phyloP scores from a whole-genome alignment of 352 stramenopile genomes.

The Elongisporangium senticosum region DNA sequence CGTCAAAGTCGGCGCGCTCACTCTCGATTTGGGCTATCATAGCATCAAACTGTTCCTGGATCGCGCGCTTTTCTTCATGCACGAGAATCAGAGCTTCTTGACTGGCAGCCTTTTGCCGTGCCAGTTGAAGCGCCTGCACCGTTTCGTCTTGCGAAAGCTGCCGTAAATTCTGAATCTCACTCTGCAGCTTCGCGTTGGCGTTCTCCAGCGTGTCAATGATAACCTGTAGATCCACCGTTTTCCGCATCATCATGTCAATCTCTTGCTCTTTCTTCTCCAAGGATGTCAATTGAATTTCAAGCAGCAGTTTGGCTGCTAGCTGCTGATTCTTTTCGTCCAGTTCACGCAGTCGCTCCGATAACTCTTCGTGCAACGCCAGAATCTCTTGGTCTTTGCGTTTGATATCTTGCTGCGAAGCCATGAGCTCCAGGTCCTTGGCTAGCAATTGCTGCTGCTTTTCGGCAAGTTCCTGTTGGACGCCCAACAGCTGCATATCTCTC shows the following conservation, averaged over 20 bases:
- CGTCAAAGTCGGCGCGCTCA: neutral
- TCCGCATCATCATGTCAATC: conserved; percentile 39
- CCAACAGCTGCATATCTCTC: neutral
- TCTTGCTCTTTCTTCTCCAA: conserved; percentile 35
- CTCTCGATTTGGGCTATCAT: conserved; percentile 9
- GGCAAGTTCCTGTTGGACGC: neutral
- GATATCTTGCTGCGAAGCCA: neutral
- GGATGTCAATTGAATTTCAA: neutral
- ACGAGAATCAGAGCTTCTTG: conserved; percentile 55
- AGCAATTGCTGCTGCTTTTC: conserved; percentile 10
- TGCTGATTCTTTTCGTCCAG: conserved; percentile 4
- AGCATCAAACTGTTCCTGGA: conserved; percentile 27
- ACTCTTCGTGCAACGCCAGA: conserved; percentile 1
- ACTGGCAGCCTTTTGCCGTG: conserved; percentile 44
- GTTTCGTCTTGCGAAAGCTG: conserved; percentile 68
- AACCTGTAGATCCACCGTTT: conserved; percentile 29
- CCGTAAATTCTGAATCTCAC: conserved; percentile 26
- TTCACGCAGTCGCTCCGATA: conserved; percentile 2
- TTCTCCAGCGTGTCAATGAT: conserved; percentile 19
- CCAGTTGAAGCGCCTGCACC: conserved; percentile 67
- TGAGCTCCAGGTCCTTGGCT: neutral
- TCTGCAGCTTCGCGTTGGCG: conserved; percentile 16
- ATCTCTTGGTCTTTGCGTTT: neutral
- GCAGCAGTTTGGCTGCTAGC: neutral
- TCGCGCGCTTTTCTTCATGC: conserved; percentile 46